phyloP scores from a whole-genome alignment of 768 basidiomycete genomes.

The Russula emetica region DNA sequence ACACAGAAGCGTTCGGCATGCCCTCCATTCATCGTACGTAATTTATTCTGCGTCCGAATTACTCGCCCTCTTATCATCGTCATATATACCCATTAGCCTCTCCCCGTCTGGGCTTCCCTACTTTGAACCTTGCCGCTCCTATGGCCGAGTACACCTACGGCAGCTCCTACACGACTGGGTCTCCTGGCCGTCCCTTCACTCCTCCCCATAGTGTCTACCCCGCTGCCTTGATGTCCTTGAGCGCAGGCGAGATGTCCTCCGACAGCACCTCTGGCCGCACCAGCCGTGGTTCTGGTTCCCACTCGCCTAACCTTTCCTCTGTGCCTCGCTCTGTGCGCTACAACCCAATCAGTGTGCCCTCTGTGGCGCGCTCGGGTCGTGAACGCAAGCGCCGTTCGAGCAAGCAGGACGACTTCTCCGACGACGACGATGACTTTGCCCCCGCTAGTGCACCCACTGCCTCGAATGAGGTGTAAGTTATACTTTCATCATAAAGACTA shows the following conservation, averaged over 20 bases:
- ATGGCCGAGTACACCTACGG: constrained; percentile 61
- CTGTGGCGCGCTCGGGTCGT: constrained; percentile 51
- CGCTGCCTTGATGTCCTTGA: constrained; percentile 66
- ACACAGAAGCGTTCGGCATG: constrained; percentile 54
- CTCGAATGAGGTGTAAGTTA: constrained; percentile 50
- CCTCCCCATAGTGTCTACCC: constrained; percentile 67
- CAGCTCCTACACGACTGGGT: constrained; percentile 49
- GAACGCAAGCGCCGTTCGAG: constrained; percentile 41
- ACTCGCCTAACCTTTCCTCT: constrained; percentile 51
- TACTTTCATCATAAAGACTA: constrained; percentile 4
- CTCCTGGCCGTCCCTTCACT: constrained; percentile 61
- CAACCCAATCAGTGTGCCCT: constrained; percentile 56
- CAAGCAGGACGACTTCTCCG: constrained; percentile 57
- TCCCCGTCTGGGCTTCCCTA: constrained; percentile 60
- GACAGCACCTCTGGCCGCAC: constrained; percentile 60
- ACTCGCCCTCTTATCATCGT: constrained; percentile 20
- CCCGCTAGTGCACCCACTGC: constrained; percentile 43
- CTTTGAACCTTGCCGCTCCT: constrained; percentile 52
- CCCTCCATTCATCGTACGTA: constrained; percentile 58
- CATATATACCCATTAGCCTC: constrained; percentile 34
- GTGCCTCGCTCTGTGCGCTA: constrained; percentile 74
- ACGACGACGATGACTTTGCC: constrained; percentile 74
- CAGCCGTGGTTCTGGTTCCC: constrained; percentile 67
- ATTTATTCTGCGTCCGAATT: constrained; percentile 6
- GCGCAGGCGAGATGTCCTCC: constrained; percentile 68